Evolutionary conservation across 2,329 filamentous ascomycete genomes (phyloP).

Genomic region (Cercospora zeina): DNA sequence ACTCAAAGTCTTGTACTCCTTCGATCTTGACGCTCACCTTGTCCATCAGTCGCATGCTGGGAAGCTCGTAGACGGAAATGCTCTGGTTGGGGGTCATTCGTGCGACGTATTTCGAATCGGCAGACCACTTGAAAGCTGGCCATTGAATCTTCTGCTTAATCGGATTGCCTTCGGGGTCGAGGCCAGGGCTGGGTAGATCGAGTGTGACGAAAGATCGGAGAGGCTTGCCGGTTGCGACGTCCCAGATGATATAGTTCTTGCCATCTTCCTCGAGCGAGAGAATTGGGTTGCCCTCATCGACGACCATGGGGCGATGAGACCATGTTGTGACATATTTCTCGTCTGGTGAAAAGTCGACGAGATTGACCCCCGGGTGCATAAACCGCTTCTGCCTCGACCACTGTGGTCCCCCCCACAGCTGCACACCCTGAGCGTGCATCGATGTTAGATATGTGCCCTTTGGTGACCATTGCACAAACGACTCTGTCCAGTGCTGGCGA

Average conservation of each 20-base stretch:
- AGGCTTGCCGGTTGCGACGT: slow-evolving; percentile 83
- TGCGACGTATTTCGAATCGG: slow-evolving; percentile 95
- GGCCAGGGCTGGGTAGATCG: slow-evolving; percentile 66
- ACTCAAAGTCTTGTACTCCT: slow-evolving; percentile 96
- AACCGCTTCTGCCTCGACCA: slow-evolving; percentile 93
- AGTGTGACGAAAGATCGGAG: slow-evolving; percentile 91
- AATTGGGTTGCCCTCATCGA: slow-evolving; percentile 84
- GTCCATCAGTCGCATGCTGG: slow-evolving; percentile 84
- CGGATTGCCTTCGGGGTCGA: slow-evolving; percentile 62
- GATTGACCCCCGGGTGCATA: slow-evolving; percentile 90
- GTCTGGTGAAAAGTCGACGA: slow-evolving; percentile 90
- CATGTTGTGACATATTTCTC: slow-evolving; percentile 96
- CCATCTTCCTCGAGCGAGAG: slow-evolving; percentile 81
- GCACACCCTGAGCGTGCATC: slow-evolving; percentile 92
- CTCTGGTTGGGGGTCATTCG: slow-evolving; percentile 83
- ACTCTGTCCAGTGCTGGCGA: slow-evolving; percentile 94
- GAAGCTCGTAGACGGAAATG: slow-evolving; percentile 88
- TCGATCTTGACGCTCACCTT: slow-evolving; percentile 95
- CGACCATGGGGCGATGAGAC: slow-evolving; percentile 90
- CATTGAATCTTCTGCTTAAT: slow-evolving; percentile 92
- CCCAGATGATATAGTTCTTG: slow-evolving; percentile 99
- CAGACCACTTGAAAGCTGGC: slow-evolving; percentile 99
- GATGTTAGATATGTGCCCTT: slow-evolving; percentile 91
- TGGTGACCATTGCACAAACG: slow-evolving; percentile 97
- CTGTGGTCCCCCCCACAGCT: slow-evolving; percentile 88